These are phyloP conservation scores for Tulasnella sp. DNA, from an alignment of 768 basidiomycete species.

Conservation along the genomic window DNA sequence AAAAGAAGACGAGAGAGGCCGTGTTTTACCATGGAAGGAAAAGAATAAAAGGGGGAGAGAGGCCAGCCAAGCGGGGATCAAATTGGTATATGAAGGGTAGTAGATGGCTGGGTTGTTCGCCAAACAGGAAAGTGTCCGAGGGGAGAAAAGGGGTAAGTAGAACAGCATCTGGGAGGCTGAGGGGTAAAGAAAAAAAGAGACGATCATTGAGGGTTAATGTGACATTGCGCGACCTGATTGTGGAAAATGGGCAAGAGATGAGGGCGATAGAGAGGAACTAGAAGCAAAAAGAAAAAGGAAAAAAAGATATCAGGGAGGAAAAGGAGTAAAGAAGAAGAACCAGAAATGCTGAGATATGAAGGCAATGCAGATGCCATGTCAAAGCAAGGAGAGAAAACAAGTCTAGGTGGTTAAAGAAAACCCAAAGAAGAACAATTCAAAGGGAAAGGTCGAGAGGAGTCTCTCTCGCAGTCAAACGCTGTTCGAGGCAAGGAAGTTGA, in stretches of 20 bases:
- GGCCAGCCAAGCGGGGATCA: neutral
- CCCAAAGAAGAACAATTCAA: neutral
- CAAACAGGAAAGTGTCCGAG: neutral
- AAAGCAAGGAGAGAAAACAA: neutral
- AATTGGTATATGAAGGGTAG: neutral
- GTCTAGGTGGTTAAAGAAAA: neutral
- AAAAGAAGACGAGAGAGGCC: neutral
- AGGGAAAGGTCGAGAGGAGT: neutral
- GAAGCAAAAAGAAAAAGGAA: neutral
- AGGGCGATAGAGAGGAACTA: constrained; percentile 1
- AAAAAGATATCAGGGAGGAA: neutral
- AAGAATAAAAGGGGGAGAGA: neutral
- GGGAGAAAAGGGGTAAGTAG: neutral
- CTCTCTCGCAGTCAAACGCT: neutral
- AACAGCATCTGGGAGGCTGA: neutral
- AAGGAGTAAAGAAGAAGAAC: neutral
- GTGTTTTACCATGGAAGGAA: neutral
- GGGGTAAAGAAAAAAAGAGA: neutral
- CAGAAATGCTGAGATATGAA: neutral
- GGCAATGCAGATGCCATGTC: neutral
- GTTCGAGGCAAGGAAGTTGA: neutral
- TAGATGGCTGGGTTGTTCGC: neutral
- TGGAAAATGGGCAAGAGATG: neutral
- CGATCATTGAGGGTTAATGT: neutral
- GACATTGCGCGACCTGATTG: neutral